These are phyloP conservation scores for Leishmania turanica DNA, from an alignment of 208 protist genomes.

Conservation along the genomic window DNA sequence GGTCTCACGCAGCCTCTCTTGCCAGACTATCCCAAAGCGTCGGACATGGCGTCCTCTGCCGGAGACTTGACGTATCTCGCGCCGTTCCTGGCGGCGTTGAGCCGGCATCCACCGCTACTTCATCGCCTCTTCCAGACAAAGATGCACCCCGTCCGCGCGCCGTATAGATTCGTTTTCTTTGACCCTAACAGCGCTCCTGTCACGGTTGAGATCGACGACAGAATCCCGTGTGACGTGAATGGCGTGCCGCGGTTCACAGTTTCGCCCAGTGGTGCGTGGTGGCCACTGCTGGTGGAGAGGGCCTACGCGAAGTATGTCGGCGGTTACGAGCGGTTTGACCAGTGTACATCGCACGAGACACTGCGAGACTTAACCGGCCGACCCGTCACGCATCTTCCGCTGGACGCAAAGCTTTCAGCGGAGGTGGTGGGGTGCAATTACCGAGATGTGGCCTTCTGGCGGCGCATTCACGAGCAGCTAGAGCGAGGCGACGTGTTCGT, in stretches of 20 bases:
- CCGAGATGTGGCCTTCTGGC: constrained; percentile 57
- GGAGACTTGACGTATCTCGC: constrained; percentile 56
- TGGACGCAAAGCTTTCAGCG: constrained; percentile 61
- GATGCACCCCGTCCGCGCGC: constrained; percentile 35
- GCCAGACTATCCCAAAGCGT: neutral
- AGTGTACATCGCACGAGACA: constrained; percentile 79
- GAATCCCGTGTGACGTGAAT: constrained; percentile 55
- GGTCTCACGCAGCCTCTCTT: constrained; percentile 1
- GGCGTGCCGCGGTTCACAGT: constrained; percentile 48
- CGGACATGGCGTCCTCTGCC: constrained; percentile 42
- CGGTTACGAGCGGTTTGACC: constrained; percentile 65
- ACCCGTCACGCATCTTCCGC: constrained; percentile 65
- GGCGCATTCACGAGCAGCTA: constrained; percentile 50
- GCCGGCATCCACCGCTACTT: constrained; percentile 55
- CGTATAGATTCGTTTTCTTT: constrained; percentile 79
- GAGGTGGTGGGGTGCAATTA: constrained; percentile 62
- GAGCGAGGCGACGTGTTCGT: constrained; percentile 65
- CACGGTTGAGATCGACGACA: constrained; percentile 77
- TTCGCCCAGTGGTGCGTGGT: constrained; percentile 52
- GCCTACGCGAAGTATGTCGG: constrained; percentile 91
- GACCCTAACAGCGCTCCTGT: constrained; percentile 74
- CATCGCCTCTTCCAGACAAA: constrained; percentile 59
- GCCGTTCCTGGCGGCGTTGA: constrained; percentile 73
- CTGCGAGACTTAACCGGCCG: constrained; percentile 81
- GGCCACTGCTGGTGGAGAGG: constrained; percentile 83